Conservation (phyloP, 2,329 filamentous ascomycete genomes). For the Tolypocladium nubicola region DNA sequence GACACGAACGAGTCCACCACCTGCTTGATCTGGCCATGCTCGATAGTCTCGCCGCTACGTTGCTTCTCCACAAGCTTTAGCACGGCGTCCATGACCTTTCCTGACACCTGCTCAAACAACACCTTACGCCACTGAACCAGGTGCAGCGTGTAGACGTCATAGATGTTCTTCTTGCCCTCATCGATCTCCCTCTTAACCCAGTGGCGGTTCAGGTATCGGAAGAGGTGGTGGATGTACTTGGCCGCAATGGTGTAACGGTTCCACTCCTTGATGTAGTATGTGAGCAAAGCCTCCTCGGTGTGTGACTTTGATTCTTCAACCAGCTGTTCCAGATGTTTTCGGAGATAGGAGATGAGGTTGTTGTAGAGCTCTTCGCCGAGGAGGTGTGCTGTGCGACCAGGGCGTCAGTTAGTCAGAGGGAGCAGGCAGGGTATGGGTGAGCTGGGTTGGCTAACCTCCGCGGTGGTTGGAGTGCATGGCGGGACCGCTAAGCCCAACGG, state of each 20-base stretch:
- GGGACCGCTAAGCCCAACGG: constrained; percentile 49
- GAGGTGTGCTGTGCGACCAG: constrained; percentile 58
- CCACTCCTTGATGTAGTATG: constrained; percentile 96
- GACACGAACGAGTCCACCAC: constrained; percentile 96
- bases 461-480: constrained; percentile 28
- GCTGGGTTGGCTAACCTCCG: constrained; percentile 45
- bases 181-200: constrained; percentile 99
- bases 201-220: constrained; percentile 91
- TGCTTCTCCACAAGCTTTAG: constrained; percentile 95
- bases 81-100: constrained; percentile 90
- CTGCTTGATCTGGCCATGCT: constrained; percentile 92
- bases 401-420: background rate
- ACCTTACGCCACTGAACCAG: constrained; percentile 91
- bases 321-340: constrained; percentile 62
- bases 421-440: background rate
- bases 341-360: constrained; percentile 79
- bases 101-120: constrained; percentile 73
- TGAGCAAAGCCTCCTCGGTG: constrained; percentile 78
- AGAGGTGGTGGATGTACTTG: constrained; percentile 95
- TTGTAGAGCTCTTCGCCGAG: constrained; percentile 94
- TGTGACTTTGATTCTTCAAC: constrained; percentile 66
- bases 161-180: constrained; percentile 95
- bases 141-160: constrained; percentile 95
- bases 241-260: constrained; percentile 88
- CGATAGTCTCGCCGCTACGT: constrained; percentile 93